Conservation (phyloP, 805 yeast species). For the Metschnikowia koreensis region DNA sequence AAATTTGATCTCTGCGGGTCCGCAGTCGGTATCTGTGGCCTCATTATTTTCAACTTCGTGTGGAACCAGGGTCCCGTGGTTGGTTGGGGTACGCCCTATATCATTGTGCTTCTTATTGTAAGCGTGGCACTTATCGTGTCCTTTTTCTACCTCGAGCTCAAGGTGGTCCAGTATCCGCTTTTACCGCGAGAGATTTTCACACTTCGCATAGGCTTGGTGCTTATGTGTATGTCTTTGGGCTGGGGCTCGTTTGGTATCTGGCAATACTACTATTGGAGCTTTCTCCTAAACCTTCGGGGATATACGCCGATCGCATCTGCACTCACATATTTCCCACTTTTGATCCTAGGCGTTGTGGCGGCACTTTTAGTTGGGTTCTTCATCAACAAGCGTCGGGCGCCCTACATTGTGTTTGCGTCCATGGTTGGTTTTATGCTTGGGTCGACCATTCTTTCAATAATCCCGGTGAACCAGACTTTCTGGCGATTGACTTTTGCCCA, state of each 20-base stretch:
- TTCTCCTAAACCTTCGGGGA: slow-evolving; percentile 49
- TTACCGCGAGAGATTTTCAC: slow-evolving; percentile 51
- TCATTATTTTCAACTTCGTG: slow-evolving; percentile 62
- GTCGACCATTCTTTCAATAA: slow-evolving; percentile 47
- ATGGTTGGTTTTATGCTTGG: slow-evolving; percentile 57
- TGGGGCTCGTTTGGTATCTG: slow-evolving; percentile 81
- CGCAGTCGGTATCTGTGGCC: slow-evolving; percentile 53
- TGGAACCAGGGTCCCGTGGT: slow-evolving; percentile 75
- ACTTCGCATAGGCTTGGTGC: slow-evolving; percentile 45
- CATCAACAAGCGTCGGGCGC: slow-evolving; percentile 47
- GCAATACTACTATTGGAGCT: slow-evolving; percentile 60
- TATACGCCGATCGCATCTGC: slow-evolving; percentile 34
- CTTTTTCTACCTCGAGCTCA: slow-evolving; percentile 51
- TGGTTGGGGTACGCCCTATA: slow-evolving; percentile 64
- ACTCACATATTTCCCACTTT: slow-evolving; percentile 46
- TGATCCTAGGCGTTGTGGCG: slow-evolving; percentile 55
- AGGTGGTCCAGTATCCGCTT: slow-evolving; percentile 47
- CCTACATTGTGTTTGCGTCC: slow-evolving; percentile 49
- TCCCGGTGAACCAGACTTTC: slow-evolving; percentile 59
- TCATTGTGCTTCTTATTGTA: slow-evolving; percentile 53
- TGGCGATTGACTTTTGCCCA: slow-evolving; percentile 59
- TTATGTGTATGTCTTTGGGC: slow-evolving; percentile 55
- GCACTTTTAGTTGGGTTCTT: slow-evolving; percentile 50
- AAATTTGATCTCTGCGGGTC: slow-evolving; percentile 43
- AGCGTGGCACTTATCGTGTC: slow-evolving; percentile 41